phyloP scores from a whole-genome alignment of 495 filamentous ascomycete species.

The Penicillium goetzii region DNA sequence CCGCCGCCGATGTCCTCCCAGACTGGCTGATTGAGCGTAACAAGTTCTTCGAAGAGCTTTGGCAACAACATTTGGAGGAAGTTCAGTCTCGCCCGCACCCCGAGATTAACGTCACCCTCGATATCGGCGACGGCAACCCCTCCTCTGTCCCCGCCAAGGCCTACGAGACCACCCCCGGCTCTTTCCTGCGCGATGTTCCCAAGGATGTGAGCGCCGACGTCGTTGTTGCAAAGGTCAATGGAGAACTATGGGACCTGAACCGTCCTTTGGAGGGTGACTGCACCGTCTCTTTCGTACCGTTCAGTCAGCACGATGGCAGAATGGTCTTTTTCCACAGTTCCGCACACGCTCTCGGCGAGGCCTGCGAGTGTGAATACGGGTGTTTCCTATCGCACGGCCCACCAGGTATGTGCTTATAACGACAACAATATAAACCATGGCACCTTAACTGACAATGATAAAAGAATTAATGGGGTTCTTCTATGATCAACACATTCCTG shows the following conservation, averaged over 20 bases:
- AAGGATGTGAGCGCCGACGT: slow-evolving; percentile 56
- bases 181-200: slow-evolving; percentile 55
- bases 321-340: slow-evolving; percentile 93
- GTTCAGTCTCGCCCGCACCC: slow-evolving; percentile 51
- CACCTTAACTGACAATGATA: neutral
- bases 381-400: slow-evolving; percentile 93
- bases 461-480: slow-evolving; percentile 70
- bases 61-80: slow-evolving; percentile 78
- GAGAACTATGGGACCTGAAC: slow-evolving; percentile 87
- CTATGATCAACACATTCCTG: slow-evolving; percentile 92
- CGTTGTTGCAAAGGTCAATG: slow-evolving; percentile 83
- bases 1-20: slow-evolving; percentile 58
- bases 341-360: slow-evolving; percentile 93
- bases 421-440: neutral
- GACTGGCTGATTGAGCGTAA: slow-evolving; percentile 84
- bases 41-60: slow-evolving; percentile 83
- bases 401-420: slow-evolving; percentile 42
- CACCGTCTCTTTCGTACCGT: slow-evolving; percentile 77
- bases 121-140: slow-evolving; percentile 51
- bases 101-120: slow-evolving; percentile 55
- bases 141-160: slow-evolving; percentile 51
- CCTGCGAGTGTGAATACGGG: slow-evolving; percentile 83
- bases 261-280: slow-evolving; percentile 79
- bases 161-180: slow-evolving; percentile 57
- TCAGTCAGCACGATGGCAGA: slow-evolving; percentile 81